A percentile compares a stretch with the other conserved stretches of the same genome.
These are phyloP conservation scores for Arabidopsis hybrid DNA, from an alignment of 441 rosid genomes.

Conservation along the genomic window DNA sequence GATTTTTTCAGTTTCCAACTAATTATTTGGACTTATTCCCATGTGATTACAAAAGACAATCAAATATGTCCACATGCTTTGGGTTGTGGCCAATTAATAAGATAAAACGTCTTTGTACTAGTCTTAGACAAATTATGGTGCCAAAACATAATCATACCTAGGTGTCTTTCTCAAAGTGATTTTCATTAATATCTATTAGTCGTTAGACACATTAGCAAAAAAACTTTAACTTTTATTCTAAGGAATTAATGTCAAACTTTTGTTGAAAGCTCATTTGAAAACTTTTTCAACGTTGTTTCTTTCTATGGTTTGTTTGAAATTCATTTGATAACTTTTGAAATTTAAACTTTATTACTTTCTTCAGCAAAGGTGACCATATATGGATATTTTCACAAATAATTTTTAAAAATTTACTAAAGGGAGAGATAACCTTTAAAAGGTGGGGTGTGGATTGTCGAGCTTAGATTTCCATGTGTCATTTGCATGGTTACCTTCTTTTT, in stretches of 20 bases:
- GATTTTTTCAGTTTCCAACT: neutral
- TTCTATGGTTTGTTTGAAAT: conserved; percentile 9
- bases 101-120: neutral
- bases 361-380: neutral
- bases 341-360: neutral
- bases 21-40: neutral
- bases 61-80: conserved; percentile 11
- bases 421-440: neutral
- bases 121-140: conserved; percentile 30
- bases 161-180: conserved; percentile 19
- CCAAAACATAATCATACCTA: conserved; percentile 36
- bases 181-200: neutral
- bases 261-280: conserved; percentile 27
- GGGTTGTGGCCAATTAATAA: neutral
- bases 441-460: neutral
- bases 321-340: neutral
- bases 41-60: conserved; percentile 14
- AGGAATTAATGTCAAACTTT: neutral
- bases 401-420: neutral
- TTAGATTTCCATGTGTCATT: conserved; percentile 11
- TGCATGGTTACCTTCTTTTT: conserved; percentile 2
- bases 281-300: conserved; percentile 5
- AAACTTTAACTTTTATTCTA: neutral
- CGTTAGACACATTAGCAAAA: conserved; percentile 10
- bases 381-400: neutral